These are phyloP conservation scores for Ophiostoma triangulosporum DNA, from an alignment of 2,329 filamentous ascomycete genomes.

Conservation along the genomic window DNA sequence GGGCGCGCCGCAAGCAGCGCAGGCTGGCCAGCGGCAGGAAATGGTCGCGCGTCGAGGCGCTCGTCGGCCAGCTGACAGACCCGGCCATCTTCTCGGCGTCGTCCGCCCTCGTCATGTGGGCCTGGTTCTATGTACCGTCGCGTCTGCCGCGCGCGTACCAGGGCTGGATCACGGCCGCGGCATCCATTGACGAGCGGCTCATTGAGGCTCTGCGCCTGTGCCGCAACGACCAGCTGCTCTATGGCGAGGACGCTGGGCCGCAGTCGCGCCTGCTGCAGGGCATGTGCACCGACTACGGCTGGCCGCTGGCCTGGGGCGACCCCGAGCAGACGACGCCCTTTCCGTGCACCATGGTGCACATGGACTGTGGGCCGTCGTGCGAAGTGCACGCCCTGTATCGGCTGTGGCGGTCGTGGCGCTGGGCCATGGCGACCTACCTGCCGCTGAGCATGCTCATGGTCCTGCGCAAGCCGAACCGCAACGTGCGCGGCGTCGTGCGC, in stretches of 20 bases:
- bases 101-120: slow-evolving; percentile 71
- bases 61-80: slow-evolving; percentile 39
- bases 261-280: slow-evolving; percentile 52
- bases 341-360: slow-evolving; percentile 74
- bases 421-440: slow-evolving; percentile 64
- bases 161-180: slow-evolving; percentile 69
- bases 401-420: slow-evolving; percentile 55
- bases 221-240: slow-evolving; percentile 48
- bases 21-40: slow-evolving; percentile 27
- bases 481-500: slow-evolving; percentile 29
- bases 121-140: slow-evolving; percentile 67
- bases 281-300: slow-evolving; percentile 59
- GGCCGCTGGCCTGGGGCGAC: slow-evolving; percentile 60
- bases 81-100: slow-evolving; percentile 59
- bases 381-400: slow-evolving; percentile 59
- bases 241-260: slow-evolving; percentile 55
- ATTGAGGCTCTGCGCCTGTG: slow-evolving; percentile 59
- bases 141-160: slow-evolving; percentile 61
- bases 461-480: slow-evolving; percentile 26
- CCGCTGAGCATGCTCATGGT: slow-evolving; percentile 58
- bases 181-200: slow-evolving; percentile 60
- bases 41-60: slow-evolving; percentile 33
- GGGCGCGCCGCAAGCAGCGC: slow-evolving; percentile 37
- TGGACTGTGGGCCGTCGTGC: slow-evolving; percentile 59
- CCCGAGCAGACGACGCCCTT: slow-evolving; percentile 56